Conservation (phyloP, 768 basidiomycete species). For the Vararia minispora region DNA sequence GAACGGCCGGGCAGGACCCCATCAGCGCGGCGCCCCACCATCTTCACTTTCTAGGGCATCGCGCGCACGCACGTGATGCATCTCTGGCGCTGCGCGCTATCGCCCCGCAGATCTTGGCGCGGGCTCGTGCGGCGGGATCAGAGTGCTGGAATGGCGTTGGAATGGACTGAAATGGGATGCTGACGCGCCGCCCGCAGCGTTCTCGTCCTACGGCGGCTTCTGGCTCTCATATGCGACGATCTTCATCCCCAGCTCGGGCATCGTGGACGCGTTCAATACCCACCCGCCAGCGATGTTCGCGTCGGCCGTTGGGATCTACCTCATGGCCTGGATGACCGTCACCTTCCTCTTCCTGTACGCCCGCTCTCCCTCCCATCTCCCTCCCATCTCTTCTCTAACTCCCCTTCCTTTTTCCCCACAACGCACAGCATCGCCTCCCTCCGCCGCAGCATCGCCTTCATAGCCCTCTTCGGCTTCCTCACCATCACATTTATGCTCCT, state of each 20-base stretch:
- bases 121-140: too few relatives aligned
- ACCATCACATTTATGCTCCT: conserved; percentile 41
- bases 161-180: background rate
- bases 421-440: conserved; percentile 33
- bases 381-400: background rate
- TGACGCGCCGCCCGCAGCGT: conserved; percentile 34
- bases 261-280: conserved; percentile 37
- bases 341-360: conserved; percentile 61
- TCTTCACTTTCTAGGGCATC: too few relatives aligned
- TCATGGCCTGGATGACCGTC: conserved; percentile 63
- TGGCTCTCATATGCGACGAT: conserved; percentile 79
- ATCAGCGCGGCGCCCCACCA: too few relatives aligned
- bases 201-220: conserved; percentile 77
- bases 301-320: conserved; percentile 63
- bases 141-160: too few relatives aligned
- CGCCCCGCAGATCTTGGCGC: too few relatives aligned
- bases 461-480: conserved; percentile 41
- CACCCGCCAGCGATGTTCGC: conserved; percentile 25
- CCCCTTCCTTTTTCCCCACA: background rate
- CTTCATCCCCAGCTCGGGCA: conserved; percentile 58
- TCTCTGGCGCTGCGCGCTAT: too few relatives aligned
- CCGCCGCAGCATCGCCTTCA: conserved; percentile 37
- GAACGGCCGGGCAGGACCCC: too few relatives aligned
- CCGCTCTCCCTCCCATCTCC: background rate
- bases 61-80: too few relatives aligned